A percentile compares a stretch with the other conserved stretches of the same genome.
phyloP scores from a whole-genome alignment of 371 early-diverging fungal genomes.

The Funneliformis caledonium region DNA sequence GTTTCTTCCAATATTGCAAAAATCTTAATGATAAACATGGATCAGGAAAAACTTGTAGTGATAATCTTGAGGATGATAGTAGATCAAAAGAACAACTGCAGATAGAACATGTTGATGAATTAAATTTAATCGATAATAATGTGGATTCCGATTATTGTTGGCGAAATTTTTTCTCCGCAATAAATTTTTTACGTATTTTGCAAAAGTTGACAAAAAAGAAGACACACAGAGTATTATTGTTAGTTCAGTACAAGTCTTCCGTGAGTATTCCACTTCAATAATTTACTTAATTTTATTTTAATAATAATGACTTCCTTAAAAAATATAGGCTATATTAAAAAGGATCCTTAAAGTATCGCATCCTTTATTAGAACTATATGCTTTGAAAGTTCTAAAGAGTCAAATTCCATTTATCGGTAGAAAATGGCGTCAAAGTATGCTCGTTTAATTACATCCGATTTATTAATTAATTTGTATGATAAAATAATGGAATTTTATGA shows the following conservation, averaged over 20 bases:
- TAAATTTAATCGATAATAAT: not conserved
- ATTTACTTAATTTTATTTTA: not conserved
- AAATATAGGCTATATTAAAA: slow-evolving; percentile 69
- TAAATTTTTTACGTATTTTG: slow-evolving; percentile 75
- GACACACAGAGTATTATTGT: slow-evolving; percentile 71
- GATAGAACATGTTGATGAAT: not conserved
- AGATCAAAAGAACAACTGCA: not conserved
- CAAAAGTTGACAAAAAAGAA: slow-evolving; percentile 85
- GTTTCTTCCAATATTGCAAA: not conserved
- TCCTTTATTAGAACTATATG: slow-evolving; percentile 69
- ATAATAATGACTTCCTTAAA: not conserved
- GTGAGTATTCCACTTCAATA: slow-evolving; percentile 48
- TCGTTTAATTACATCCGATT: not conserved
- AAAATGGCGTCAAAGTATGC: slow-evolving; percentile 78
- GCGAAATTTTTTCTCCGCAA: slow-evolving; percentile 77
- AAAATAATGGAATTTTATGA: not conserved
- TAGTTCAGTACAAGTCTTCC: slow-evolving; percentile 86
- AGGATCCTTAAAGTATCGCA: slow-evolving; percentile 73
- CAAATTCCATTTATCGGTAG: slow-evolving; percentile 81
- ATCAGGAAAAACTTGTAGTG: slow-evolving; percentile 29
- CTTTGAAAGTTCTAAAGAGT: slow-evolving; percentile 78
- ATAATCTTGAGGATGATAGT: slow-evolving; percentile 41
- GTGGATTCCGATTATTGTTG: slow-evolving; percentile 44
- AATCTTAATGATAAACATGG: not conserved
- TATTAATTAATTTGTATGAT: not conserved